Percentiles rank a stretch among this genome's conserved stretches.
These are phyloP conservation scores for Mucor lusitanicus DNA, from an alignment of 371 early-diverging fungal genomes.

Conservation along the genomic window DNA sequence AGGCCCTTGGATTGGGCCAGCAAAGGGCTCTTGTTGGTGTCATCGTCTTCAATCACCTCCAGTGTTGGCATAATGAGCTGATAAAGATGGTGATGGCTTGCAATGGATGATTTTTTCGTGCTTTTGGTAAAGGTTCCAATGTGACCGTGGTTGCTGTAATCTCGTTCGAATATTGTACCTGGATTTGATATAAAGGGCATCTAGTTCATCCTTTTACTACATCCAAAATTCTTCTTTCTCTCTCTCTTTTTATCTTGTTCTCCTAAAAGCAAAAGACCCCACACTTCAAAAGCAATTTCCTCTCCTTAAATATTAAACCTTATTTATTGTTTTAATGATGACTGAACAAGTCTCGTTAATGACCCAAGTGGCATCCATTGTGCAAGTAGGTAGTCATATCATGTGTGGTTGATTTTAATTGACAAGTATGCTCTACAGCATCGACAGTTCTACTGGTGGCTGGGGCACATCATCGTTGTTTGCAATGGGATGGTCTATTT, in stretches of 20 bases:
- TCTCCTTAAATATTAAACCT: not conserved
- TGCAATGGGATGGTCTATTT: constrained; percentile 37
- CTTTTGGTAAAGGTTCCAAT: not conserved
- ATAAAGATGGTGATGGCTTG: not conserved
- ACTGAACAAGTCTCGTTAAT: constrained; percentile 14
- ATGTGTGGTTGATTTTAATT: not conserved
- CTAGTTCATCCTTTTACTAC: not conserved
- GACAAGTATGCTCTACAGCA: constrained; percentile 29
- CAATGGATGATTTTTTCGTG: not conserved
- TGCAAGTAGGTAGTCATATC: constrained; percentile 9
- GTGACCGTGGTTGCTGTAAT: constrained; percentile 4
- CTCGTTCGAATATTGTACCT: not conserved
- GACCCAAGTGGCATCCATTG: not conserved
- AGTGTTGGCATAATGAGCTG: constrained; percentile 20
- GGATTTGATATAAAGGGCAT: not conserved
- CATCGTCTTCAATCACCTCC: constrained; percentile 21
- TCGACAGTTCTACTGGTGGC: constrained; percentile 63
- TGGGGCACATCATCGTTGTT: constrained; percentile 44
- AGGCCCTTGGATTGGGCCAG: constrained; percentile 3
- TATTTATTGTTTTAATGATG: constrained; percentile 5
- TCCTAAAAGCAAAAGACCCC: not conserved
- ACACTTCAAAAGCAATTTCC: not conserved
- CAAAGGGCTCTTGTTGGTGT: constrained; percentile 7
- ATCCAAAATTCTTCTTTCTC: not conserved
- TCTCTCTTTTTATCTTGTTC: not conserved